Evolutionary conservation across 2,329 filamentous ascomycete species (phyloP).

Genomic region (Pyrenophora graminea): DNA sequence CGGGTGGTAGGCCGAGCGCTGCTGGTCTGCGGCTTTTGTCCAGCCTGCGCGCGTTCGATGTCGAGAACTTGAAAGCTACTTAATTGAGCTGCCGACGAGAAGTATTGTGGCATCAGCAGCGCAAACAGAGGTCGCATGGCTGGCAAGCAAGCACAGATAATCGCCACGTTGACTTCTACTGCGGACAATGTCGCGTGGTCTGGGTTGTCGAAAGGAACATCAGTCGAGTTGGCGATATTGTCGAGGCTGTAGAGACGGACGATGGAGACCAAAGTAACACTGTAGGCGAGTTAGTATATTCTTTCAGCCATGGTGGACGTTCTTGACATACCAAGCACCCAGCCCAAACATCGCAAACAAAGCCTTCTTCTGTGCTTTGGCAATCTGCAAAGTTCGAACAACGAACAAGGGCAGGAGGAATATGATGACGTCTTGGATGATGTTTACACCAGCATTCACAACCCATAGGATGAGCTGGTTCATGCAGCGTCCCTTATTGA

Average conservation of each 20-base stretch:
- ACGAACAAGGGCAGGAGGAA: constrained; percentile 40
- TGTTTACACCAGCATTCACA: constrained; percentile 38
- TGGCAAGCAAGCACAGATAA: constrained; percentile 44
- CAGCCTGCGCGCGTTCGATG: constrained; percentile 27
- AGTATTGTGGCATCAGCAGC: constrained; percentile 47
- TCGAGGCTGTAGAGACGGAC: constrained; percentile 40
- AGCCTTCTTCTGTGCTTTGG: constrained; percentile 41
- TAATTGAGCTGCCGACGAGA: constrained; percentile 25
- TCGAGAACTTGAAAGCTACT: constrained; percentile 20
- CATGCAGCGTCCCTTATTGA: constrained; percentile 35
- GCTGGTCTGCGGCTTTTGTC: constrained; percentile 11
- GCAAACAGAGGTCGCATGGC: constrained; percentile 41
- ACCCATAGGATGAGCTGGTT: constrained; percentile 39
- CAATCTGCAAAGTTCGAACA: constrained; percentile 39
- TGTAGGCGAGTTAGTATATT: constrained; percentile 17
- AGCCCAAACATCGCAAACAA: constrained; percentile 45
- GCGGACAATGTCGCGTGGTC: constrained; percentile 39
- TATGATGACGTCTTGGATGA: constrained; percentile 40
- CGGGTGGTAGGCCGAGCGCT: constrained; percentile 12
- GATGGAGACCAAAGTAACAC: constrained; percentile 41
- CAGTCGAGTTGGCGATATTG: constrained; percentile 30
- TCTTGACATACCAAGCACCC: constrained; percentile 42
- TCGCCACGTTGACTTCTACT: constrained; percentile 41
- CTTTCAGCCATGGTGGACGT: background rate
- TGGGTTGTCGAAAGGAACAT: constrained; percentile 41